Base-by-base conservation (phyloP, 2,329 filamentous ascomycete species). In the Penicillium paneum region DNA sequence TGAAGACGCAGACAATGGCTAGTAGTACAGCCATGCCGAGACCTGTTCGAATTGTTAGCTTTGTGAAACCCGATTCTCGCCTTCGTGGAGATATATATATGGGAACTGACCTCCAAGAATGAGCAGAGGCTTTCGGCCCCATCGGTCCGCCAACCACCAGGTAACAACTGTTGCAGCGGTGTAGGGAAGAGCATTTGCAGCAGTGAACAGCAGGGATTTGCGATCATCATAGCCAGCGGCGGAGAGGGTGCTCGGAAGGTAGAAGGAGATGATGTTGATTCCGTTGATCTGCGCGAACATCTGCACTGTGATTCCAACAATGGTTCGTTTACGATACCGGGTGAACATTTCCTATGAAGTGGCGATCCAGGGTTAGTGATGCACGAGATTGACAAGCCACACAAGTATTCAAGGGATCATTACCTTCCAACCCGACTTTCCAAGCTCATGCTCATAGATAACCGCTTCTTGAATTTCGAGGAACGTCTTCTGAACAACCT, bases 231-330 rank as follows among this genome's bases (percentile, higher is more conserved):
- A 73, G 0, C 72, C 72, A n/a, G 73, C 71, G 8, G 65, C 52
- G 11, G 71, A 56, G 2, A 75, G 66, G 0, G 71, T 70, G 19
- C 64, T 71, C 1, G 73, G 73, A 13, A 76, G 70, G 47, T 76
- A 76, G 58, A 75, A 76, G 5, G 73, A 75, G 54, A 75, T 74
- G 60, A 76, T 70, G 60, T 75, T 76, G 61, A 75, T 75, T 24
- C 73, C 73, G 59, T 74, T 74, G 32, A 75, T 64, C 43, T 75
- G 71, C 1, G 74, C 71, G 39, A 72, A 74, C 71, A 75, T 75
- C 36, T 74, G 71, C 8, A 69, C 73, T 0, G 71, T 74, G 51
- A 75, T 73, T 45, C 71, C 73, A 31, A 75, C 69, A 29, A 75
- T 68, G 3, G 72, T 75, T n/a, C 73, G 68, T 53, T 76, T 76